Conservation (phyloP, 805 yeast genomes). For the Pichia pseudocactophila region DNA sequence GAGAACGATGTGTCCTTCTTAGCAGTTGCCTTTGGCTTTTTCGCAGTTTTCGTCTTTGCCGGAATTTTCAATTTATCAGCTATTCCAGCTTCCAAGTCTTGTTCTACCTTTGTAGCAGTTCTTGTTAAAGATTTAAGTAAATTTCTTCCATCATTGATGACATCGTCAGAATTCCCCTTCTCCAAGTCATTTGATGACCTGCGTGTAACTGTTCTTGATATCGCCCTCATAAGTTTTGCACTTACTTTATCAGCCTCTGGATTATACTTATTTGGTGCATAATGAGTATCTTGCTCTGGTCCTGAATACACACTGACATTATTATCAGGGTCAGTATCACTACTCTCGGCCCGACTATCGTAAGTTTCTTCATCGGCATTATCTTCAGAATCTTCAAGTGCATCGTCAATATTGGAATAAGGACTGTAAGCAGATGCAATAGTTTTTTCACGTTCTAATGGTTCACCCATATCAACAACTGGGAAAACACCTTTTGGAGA, state of each 20-base stretch:
- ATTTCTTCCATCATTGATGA: conserved; percentile 15
- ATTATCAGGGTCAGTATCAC: conserved; percentile 1
- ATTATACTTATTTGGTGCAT: conserved; percentile 22
- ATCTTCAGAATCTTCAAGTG: conserved; percentile 7
- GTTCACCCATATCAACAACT: conserved; percentile 68
- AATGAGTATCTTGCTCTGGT: conserved; percentile 19
- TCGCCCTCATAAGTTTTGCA: conserved; percentile 17
- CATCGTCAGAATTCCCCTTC: background rate
- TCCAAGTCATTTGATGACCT: conserved; percentile 5
- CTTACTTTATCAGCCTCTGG: conserved; percentile 21
- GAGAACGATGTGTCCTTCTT: background rate
- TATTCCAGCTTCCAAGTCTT: conserved; percentile 19
- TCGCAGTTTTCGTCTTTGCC: background rate
- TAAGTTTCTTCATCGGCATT: conserved; percentile 18
- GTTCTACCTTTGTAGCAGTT: conserved; percentile 11
- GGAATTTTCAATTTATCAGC: background rate
- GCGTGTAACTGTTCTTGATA: conserved; percentile 19
- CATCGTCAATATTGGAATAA: conserved; percentile 2
- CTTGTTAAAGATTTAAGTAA: conserved; percentile 20
- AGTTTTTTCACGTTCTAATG: conserved; percentile 45
- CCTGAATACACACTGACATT: conserved; percentile 20
- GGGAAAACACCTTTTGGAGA: conserved; percentile 79
- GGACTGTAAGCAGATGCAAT: conserved; percentile 38
- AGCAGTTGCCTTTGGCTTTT: background rate
- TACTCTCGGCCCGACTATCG: conserved; percentile 5